Evolutionary conservation across 768 basidiomycete species (phyloP).

Genomic region (Scleroderma bovista): DNA sequence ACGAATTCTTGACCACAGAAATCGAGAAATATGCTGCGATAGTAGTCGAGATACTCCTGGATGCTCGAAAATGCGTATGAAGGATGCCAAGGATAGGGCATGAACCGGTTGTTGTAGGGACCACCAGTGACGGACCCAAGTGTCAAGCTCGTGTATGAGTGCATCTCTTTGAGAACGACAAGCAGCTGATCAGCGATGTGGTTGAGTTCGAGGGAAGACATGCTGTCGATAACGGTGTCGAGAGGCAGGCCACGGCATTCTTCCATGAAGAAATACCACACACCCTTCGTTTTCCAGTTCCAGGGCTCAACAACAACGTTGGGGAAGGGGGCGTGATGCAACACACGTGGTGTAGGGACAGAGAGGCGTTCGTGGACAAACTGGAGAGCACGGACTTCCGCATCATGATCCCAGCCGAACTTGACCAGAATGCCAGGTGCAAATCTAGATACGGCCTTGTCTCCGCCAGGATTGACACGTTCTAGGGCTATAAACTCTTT

Average conservation of each 20-base stretch:
- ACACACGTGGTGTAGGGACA: slow-evolving; percentile 1
- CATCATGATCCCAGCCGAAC: background rate
- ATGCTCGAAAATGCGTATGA: slow-evolving; percentile 11
- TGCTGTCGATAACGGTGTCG: slow-evolving; percentile 18
- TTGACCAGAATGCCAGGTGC: slow-evolving; percentile 2
- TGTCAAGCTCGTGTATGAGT: slow-evolving; percentile 3
- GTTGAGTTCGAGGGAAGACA: slow-evolving; percentile 17
- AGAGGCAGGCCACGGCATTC: slow-evolving; percentile 20
- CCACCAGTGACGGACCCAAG: slow-evolving; percentile 18
- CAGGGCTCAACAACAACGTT: background rate
- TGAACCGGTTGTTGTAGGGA: slow-evolving; percentile 17
- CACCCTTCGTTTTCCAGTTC: slow-evolving; percentile 3
- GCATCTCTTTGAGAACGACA: slow-evolving; percentile 14
- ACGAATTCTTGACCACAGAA: slow-evolving; percentile 6
- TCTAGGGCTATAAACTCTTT: background rate
- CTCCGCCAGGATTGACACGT: background rate
- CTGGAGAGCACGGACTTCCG: slow-evolving; percentile 2
- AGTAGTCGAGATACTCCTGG: slow-evolving; percentile 17
- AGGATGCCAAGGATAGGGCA: slow-evolving; percentile 9
- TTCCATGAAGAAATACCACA: slow-evolving; percentile 28
- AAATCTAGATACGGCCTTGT: background rate
- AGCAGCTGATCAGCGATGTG: slow-evolving; percentile 18
- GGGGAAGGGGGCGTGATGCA: slow-evolving; percentile 4
- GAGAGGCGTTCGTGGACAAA: background rate
- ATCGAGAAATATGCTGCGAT: slow-evolving; percentile 14